A percentile compares a stretch with the other conserved stretches of the same genome.
These are phyloP conservation scores for Boletellus deceptivus DNA, from an alignment of 1,284 basidiomycete genomes.

Conservation along the genomic window DNA sequence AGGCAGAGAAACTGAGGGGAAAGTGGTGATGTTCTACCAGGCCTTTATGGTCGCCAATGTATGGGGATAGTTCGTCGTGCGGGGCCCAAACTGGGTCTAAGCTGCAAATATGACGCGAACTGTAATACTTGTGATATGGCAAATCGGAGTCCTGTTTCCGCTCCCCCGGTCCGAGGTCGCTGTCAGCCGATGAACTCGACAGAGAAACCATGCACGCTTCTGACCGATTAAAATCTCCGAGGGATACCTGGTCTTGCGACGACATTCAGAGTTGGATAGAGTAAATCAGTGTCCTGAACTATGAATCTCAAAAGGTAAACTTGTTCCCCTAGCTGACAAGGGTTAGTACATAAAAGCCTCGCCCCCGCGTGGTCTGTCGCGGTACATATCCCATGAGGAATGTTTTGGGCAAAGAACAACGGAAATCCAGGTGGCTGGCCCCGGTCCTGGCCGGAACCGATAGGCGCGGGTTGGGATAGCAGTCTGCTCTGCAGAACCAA, in stretches of 20 bases:
- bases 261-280: neutral
- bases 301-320: constrained; percentile 1
- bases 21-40: neutral
- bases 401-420: neutral
- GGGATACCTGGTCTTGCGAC: neutral
- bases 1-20: neutral
- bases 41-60: constrained; percentile 14
- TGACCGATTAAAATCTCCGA: constrained; percentile 5
- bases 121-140: neutral
- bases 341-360: neutral
- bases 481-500: no score
- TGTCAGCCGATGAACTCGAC: neutral
- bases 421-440: neutral
- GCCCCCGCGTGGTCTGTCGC: neutral
- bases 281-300: neutral
- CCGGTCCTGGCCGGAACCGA: constrained; percentile 16
- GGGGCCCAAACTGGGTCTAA: no score
- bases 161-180: neutral
- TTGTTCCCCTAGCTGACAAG: neutral
- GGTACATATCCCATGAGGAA: neutral
- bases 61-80: neutral
- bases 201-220: neutral
- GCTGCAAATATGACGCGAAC: constrained; percentile 2
- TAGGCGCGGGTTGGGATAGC: constrained; percentile 1
- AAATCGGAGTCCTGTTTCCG: constrained; percentile 4